Evolutionary conservation across 495 filamentous ascomycete species (phyloP).

Genomic region (Penicillium soppii): DNA sequence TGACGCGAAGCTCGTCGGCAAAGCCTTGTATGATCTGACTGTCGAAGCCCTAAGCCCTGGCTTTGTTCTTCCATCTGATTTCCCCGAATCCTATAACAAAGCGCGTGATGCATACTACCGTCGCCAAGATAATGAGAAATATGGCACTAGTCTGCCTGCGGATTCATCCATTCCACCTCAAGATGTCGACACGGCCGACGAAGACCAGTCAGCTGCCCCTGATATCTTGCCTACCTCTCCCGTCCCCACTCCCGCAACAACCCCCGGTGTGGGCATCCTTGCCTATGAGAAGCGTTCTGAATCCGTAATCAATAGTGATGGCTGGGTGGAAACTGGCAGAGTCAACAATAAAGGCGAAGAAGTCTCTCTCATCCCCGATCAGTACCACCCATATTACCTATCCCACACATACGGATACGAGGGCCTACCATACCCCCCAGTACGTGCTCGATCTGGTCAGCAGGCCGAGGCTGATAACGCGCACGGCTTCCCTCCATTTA

Average conservation of each 20-base stretch:
- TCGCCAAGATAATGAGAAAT: not conserved
- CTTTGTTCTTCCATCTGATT: conserved; percentile 18
- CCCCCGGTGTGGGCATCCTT: not conserved
- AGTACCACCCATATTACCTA: conserved; percentile 27
- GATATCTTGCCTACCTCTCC: conserved; percentile 2
- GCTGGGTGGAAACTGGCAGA: conserved; percentile 36
- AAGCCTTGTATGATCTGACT: conserved; percentile 28
- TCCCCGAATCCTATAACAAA: conserved; percentile 14
- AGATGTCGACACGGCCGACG: not conserved
- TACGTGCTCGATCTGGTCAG: conserved; percentile 26
- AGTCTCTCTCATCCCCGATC: conserved; percentile 21
- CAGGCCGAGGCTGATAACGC: conserved; percentile 31
- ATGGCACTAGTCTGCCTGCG: not conserved
- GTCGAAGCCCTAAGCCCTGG: conserved; percentile 21
- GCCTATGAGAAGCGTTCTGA: conserved; percentile 16
- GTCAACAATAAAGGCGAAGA: conserved; percentile 38
- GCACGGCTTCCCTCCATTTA: conserved; percentile 40
- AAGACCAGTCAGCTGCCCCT: not conserved
- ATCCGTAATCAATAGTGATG: conserved; percentile 24
- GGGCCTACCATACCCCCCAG: conserved; percentile 30
- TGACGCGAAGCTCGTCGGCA: conserved; percentile 15
- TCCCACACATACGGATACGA: conserved; percentile 31
- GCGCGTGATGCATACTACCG: conserved; percentile 17
- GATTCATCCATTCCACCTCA: not conserved
- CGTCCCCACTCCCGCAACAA: not conserved